Conservation (phyloP, 2,329 filamentous ascomycete species). For the Juglanconis juglandina region DNA sequence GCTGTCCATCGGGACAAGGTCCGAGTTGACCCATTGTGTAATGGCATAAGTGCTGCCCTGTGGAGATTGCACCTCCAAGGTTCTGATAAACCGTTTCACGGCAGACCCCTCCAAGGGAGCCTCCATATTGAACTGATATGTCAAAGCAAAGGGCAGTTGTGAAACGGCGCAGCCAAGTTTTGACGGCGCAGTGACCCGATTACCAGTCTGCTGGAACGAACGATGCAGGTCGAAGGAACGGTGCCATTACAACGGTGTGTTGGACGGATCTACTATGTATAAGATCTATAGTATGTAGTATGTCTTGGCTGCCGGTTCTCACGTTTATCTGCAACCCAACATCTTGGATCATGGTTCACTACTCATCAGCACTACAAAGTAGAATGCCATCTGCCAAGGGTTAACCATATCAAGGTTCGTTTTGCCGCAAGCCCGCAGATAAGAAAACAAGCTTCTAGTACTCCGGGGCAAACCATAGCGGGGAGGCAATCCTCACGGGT, state of each 20-base stretch:
- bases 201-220: background rate
- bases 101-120: background rate
- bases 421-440: conserved; percentile 1
- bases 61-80: conserved; percentile 3
- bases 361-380: background rate
- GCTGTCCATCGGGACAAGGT: conserved; percentile 12
- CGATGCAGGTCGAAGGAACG: background rate
- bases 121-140: background rate
- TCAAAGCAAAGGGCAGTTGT: background rate
- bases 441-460: background rate
- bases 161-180: background rate
- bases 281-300: background rate
- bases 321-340: conserved; percentile 1
- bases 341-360: background rate
- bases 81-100: background rate
- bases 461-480: background rate
- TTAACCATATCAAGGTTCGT: background rate
- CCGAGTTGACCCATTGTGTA: conserved; percentile 6
- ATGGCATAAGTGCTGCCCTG: conserved; percentile 5
- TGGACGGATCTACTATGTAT: background rate
- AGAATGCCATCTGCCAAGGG: too few relatives aligned
- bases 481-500: background rate
- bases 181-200: background rate
- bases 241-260: background rate
- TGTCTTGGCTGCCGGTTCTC: background rate